phyloP scores from a whole-genome alignment of 441 rosid species.

The Daphne laureola region DNA sequence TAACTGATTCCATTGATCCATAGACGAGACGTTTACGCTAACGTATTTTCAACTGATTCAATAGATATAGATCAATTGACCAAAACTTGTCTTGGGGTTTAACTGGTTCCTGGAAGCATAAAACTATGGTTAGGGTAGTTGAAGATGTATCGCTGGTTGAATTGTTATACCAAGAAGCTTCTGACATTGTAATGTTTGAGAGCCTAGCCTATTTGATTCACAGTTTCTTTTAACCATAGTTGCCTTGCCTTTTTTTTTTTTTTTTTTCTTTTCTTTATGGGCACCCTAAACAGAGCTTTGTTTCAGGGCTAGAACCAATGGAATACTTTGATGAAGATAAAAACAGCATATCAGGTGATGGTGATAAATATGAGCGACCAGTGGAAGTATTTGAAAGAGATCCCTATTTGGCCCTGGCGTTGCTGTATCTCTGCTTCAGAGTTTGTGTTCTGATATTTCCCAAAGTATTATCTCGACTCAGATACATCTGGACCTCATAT shows the following conservation, averaged over 20 bases:
- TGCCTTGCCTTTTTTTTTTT: too few species aligned
- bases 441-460: conserved; percentile 39
- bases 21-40: too few species aligned
- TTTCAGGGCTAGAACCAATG: conserved; percentile 53
- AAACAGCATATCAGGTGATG: conserved; percentile 13
- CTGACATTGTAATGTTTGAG: neutral
- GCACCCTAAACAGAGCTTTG: neutral
- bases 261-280: too few species aligned
- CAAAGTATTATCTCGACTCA: conserved; percentile 34
- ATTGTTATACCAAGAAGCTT: too few species aligned
- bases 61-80: too few species aligned
- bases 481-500: conserved; percentile 47
- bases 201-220: neutral
- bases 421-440: conserved; percentile 45
- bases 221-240: neutral
- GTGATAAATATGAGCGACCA: conserved; percentile 20
- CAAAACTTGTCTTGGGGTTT: too few species aligned
- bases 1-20: too few species aligned
- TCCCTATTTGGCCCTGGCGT: conserved; percentile 47
- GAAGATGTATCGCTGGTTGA: too few species aligned
- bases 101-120: too few species aligned
- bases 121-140: too few species aligned
- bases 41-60: too few species aligned
- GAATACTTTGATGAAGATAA: conserved; percentile 36
- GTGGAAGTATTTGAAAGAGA: conserved; percentile 41